Evolutionary conservation across 1,284 basidiomycete species (phyloP), one percentile per base, ranked within the genome.

Genomic region (Rhizopogon hawkerae): DNA sequence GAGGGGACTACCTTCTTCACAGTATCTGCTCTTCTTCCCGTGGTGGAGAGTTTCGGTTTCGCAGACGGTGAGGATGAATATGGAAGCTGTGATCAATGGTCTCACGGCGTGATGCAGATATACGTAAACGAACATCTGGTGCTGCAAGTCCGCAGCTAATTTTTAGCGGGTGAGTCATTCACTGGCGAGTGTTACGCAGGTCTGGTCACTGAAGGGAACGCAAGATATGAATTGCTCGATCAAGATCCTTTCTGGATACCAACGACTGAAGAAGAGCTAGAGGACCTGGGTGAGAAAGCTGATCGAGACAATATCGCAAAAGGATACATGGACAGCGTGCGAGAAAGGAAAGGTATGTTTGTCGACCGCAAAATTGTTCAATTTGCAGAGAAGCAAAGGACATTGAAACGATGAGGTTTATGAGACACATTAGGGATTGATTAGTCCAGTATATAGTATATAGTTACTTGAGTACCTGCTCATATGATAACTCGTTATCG

Each of bases 231-330:
- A 65, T 76, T 92, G 58, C 75, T 96, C 26, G 89, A 93, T 67
- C 81, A 85, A 58, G 93, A 98, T 72, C 96, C 96, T 2, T 98
- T 95, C 74, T 98, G 96, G 96, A 94, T 98, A 0, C 96, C 96
- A 0, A 92, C 92, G 6, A 98, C 96, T 0, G 89, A 96, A 60
- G 96, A 97, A 64, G 96, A 98, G 61, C 74, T 99, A 37, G 96
- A 98, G 68, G 95, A 98, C 65, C 74, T 98, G 6, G 96, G 96
- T 41, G 92, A 95, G 64, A 96, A 97, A 66, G 87, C 94, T 1
- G 96, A 98, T 64, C 75, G 90, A 46, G 82, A 85, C 16, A 98
- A 98, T 64, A 74, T 97, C n/a, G 95, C 95, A 0, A 94, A 93
- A 65, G 80, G 73, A 14, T 98, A 98, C 58, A 89, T 98, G 83